Evolutionary conservation across 257 asterid genomes (phyloP).

Genomic region (Phtheirospermum japonicum): DNA sequence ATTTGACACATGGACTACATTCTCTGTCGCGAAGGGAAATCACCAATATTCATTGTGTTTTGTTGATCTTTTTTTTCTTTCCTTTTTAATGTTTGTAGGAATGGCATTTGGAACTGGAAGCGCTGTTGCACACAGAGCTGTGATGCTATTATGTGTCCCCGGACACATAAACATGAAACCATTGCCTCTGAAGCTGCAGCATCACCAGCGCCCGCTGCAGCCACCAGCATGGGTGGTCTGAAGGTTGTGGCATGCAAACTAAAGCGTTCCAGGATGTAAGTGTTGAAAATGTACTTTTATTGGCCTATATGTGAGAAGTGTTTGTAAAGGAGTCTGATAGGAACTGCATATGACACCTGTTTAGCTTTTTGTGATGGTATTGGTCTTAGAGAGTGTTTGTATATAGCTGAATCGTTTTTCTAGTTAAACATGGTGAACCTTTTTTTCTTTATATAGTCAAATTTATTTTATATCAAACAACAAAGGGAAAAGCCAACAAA

Average conservation of each 20-base stretch:
- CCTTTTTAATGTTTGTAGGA: slow-evolving; percentile 35
- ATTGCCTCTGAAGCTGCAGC: slow-evolving; percentile 59
- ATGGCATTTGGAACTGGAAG: slow-evolving; percentile 92
- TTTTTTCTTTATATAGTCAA: too few species aligned
- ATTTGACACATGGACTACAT: neutral
- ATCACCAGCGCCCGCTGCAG: slow-evolving; percentile 38
- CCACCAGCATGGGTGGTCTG: slow-evolving; percentile 48
- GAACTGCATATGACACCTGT: neutral
- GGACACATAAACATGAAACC: slow-evolving; percentile 76
- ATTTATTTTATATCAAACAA: too few species aligned
- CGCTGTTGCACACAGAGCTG: slow-evolving; percentile 89
- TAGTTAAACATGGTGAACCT: too few species aligned
- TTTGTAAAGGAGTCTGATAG: neutral
- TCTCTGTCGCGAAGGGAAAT: neutral
- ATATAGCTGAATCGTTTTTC: too few species aligned
- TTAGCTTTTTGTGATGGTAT: neutral
- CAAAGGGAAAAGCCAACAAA: too few species aligned
- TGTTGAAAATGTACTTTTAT: too few species aligned
- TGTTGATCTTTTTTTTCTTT: neutral
- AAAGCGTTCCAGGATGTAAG: slow-evolving; percentile 94
- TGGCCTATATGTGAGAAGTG: neutral
- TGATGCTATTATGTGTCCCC: slow-evolving; percentile 78
- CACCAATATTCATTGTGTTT: neutral
- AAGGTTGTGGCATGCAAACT: slow-evolving; percentile 56
- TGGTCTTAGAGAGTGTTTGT: neutral